These are phyloP conservation scores for Parachlorella kessleri DNA, from an alignment of 139 green algal species.

Conservation along the genomic window DNA sequence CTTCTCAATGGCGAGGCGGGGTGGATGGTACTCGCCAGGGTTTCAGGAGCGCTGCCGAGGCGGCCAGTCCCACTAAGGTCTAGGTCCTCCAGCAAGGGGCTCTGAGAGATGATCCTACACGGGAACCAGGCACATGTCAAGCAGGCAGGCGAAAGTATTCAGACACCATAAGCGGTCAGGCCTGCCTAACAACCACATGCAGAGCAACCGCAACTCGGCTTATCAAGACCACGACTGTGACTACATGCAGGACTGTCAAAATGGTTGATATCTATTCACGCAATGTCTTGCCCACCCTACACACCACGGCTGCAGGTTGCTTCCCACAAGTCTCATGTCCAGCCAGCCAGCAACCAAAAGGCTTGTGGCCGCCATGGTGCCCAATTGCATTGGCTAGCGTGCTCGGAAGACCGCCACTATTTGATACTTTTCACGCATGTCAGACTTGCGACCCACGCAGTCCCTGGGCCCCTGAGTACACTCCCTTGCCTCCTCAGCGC, in stretches of 20 bases:
- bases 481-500: not conserved
- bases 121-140: not conserved
- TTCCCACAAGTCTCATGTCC: too few species aligned
- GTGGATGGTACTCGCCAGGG: not conserved
- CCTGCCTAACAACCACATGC: too few species aligned
- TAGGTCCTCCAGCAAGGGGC: not conserved
- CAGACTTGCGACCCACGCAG: not conserved
- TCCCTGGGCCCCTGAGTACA: not conserved
- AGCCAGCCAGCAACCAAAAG: too few species aligned
- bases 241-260: not conserved
- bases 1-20: not conserved
- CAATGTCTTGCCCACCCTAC: not conserved
- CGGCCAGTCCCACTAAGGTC: not conserved
- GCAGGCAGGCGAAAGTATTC: not conserved
- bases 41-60: too few species aligned
- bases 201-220: too few species aligned
- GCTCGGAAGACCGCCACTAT: not conserved
- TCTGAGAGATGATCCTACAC: not conserved
- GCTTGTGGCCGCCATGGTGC: too few species aligned
- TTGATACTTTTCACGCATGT: not conserved
- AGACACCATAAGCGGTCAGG: not conserved
- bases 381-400: too few species aligned
- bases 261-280: not conserved
- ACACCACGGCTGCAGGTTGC: too few species aligned
- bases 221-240: not conserved